Evolutionary conservation across 371 early-diverging fungal species (phyloP).

Genomic region (Mortierella sp.): DNA sequence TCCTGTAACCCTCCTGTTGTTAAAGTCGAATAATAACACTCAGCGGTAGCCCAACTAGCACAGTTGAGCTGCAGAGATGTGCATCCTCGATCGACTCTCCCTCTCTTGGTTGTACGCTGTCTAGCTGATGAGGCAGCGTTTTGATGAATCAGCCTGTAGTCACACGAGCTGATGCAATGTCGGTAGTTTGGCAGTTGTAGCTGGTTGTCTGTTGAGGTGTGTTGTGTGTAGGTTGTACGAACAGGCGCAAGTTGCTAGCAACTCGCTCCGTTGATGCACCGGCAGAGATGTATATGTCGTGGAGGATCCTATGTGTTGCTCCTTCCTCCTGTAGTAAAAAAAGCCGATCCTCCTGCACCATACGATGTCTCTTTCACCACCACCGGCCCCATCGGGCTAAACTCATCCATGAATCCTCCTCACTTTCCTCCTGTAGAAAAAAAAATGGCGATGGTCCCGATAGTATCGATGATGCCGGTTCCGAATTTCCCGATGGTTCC

Average conservation of each 20-base stretch:
- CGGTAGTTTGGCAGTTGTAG: background rate
- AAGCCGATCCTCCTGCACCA: background rate
- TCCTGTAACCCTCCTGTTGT: background rate
- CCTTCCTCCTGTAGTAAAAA: background rate
- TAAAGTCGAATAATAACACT: background rate
- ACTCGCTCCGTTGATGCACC: background rate
- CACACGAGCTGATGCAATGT: slow-evolving; percentile 3
- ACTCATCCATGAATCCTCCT: background rate
- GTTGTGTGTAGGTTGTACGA: background rate
- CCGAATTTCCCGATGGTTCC: background rate
- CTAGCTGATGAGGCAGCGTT: background rate
- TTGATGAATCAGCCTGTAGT: background rate
- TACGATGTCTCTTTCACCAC: background rate
- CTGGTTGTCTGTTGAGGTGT: background rate
- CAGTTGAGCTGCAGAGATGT: too few relatives aligned
- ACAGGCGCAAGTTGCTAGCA: background rate
- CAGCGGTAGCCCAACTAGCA: background rate
- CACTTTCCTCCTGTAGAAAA: background rate
- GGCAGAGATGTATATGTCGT: background rate
- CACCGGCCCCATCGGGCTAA: background rate
- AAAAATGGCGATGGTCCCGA: background rate
- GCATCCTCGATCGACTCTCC: background rate
- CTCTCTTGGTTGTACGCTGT: background rate
- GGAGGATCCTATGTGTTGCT: background rate
- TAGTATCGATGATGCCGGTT: slow-evolving; percentile 4